Conservation (phyloP, 208 protist species). For the Crithidia bombi region DNA sequence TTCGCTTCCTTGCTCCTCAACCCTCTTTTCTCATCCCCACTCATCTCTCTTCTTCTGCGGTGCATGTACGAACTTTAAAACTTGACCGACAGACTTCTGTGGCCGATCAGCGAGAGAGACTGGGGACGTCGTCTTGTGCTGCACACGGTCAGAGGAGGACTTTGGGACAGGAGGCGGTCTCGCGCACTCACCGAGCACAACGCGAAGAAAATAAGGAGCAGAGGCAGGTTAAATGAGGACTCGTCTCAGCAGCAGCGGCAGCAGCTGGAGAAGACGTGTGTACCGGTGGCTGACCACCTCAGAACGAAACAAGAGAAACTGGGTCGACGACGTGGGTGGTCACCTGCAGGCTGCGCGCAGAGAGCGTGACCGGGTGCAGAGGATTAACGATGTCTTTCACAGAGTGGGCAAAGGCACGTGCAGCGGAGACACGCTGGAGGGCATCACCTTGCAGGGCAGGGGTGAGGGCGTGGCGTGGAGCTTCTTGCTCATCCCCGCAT, state of each 20-base stretch:
- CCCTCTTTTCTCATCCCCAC: no score
- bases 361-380: constrained; percentile 29
- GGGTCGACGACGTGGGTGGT: constrained; percentile 34
- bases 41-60: no score
- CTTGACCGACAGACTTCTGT: no score
- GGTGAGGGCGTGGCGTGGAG: constrained; percentile 44
- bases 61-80: no score
- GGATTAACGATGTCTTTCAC: constrained; percentile 47
- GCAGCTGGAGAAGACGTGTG: constrained; percentile 10
- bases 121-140: no score
- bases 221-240: background rate
- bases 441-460: constrained; percentile 33
- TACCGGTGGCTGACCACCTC: constrained; percentile 49
- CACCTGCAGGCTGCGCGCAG: constrained; percentile 23
- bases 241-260: background rate
- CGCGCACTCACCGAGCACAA: no score
- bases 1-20: no score
- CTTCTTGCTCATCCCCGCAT: constrained; percentile 41
- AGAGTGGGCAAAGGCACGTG: constrained; percentile 17
- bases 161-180: no score
- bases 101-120: no score
- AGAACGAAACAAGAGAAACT: constrained; percentile 22
- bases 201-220: background rate
- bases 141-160: no score
- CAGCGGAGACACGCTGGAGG: constrained; percentile 10